Evolutionary conservation across 495 filamentous ascomycete genomes (phyloP).

Genomic region (Aspergillus saccharolyticus): DNA sequence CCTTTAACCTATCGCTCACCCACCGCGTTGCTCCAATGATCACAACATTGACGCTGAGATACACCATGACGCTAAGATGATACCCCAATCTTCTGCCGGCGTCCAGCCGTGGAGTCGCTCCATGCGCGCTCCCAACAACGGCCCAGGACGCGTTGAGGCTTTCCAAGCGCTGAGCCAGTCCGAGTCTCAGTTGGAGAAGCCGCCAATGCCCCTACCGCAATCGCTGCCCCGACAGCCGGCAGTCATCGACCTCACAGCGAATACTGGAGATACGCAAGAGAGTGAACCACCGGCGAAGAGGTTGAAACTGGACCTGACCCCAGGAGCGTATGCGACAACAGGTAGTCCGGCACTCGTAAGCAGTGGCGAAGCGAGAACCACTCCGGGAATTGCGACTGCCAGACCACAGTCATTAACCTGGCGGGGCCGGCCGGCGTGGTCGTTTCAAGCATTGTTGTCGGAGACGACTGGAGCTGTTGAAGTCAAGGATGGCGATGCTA

Average conservation of each 20-base stretch:
- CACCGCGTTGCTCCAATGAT: slow-evolving; percentile 17
- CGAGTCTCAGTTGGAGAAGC: slow-evolving; percentile 26
- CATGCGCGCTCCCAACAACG: slow-evolving; percentile 35
- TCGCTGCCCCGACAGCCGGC: slow-evolving; percentile 28
- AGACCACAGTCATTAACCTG: slow-evolving; percentile 31
- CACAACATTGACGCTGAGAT: slow-evolving; percentile 17
- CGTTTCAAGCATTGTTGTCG: slow-evolving; percentile 40
- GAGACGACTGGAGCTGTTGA: slow-evolving; percentile 33
- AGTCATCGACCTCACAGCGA: slow-evolving; percentile 37
- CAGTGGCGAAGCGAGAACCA: slow-evolving; percentile 30
- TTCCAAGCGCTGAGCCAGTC: slow-evolving; percentile 23
- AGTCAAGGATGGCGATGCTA: slow-evolving; percentile 25
- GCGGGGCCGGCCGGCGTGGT: slow-evolving; percentile 43
- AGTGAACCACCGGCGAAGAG: slow-evolving; percentile 37
- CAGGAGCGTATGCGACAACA: slow-evolving; percentile 21
- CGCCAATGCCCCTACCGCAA: slow-evolving; percentile 23
- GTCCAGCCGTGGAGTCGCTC: slow-evolving; percentile 41
- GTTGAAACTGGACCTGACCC: slow-evolving; percentile 33
- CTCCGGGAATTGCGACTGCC: slow-evolving; percentile 23
- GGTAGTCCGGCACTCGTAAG: slow-evolving; percentile 20
- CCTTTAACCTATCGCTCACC: background rate
- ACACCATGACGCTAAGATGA: slow-evolving; percentile 47
- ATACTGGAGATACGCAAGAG: slow-evolving; percentile 31
- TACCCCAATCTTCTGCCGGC: slow-evolving; percentile 43
- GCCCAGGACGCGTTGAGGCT: slow-evolving; percentile 28